Evolutionary conservation across 768 basidiomycete genomes (phyloP), one percentile per base, ranked within the genome.

Genomic region (Boletus vinaceobasis): DNA sequence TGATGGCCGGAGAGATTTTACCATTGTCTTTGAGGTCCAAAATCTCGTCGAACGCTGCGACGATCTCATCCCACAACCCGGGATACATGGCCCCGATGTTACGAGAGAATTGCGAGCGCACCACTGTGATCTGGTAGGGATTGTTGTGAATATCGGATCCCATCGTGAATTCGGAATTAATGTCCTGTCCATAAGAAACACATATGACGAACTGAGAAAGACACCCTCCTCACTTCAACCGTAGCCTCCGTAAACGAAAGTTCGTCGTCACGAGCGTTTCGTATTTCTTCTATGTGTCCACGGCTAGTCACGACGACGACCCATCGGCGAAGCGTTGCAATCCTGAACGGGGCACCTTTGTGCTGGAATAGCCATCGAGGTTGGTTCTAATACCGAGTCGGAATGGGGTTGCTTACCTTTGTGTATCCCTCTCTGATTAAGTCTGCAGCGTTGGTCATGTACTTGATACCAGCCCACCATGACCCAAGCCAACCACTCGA

Each of bases 91-190:
- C 4, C 23, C 4, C 4, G 23, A 23, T 23, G 4, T 23, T 63
- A 15, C 78, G 67, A 9, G 75, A 70, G 10, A 77, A 62, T 23
- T 67, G 58, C 8, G 50, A 48, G 21, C 65, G 67, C 23, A 73
- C 4, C 33, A 71, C 55, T 1, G 31, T 26, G 3, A 63, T 40
- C 32, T 74, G 73, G 43, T 72, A 74, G 11, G 31, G 31, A 53
- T 72, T 61, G 1, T 66, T 35, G 17, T 53, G 32, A 31, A 75
- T 45, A n/a, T 71, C 62, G 2, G 57, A 53, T 0, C 73, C 72
- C 1, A 79, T 42, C 0, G 74, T 75, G 53, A 75, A 75, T 4
- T 71, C 63, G n/a, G n/a, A n/a, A n/a, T n/a, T n/a, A 13, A 60
- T 51, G 0, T 59, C 35, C 78, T 81, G 36, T 43, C 6, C 17